A percentile compares a stretch with the other conserved stretches of the same genome.
Conservation (phyloP, 176 grass and related monocot species). For the Avena atlantica region DNA sequence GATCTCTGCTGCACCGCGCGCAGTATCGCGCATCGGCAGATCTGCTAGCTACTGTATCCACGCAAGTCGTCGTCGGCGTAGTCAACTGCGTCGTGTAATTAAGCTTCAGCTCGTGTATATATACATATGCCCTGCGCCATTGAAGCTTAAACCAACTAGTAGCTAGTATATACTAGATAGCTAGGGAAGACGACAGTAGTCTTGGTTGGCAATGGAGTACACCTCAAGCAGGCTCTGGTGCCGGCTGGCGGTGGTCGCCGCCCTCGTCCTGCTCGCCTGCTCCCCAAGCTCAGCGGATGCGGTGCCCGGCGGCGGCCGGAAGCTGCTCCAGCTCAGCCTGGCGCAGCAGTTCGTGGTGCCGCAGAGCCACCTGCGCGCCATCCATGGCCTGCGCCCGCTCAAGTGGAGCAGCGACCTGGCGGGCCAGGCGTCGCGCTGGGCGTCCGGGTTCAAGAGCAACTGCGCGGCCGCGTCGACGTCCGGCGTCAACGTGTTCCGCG, state of each 20-base stretch:
- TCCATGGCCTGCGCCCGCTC: conserved; percentile 46
- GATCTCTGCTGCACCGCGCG: not conserved
- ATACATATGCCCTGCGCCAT: not conserved
- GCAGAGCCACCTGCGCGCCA: conserved; percentile 51
- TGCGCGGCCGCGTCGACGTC: conserved; percentile 35
- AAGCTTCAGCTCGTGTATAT: conserved; percentile 21
- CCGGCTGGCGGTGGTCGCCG: not conserved
- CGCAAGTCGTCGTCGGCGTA: not conserved
- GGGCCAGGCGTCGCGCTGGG: conserved; percentile 46
- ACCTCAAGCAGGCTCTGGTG: conserved; percentile 37
- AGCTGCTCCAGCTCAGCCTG: conserved; percentile 42
- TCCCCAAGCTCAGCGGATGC: not conserved
- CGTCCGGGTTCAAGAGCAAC: conserved; percentile 40
- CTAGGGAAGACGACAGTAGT: conserved; percentile 21
- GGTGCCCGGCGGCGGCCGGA: not conserved
- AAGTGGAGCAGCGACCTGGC: conserved; percentile 56
- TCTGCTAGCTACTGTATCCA: not conserved
- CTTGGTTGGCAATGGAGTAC: conserved; percentile 43
- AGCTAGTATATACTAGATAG: not conserved
- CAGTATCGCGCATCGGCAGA: conserved; percentile 4
- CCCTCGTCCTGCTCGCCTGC: conserved; percentile 5
- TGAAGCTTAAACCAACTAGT: not conserved
- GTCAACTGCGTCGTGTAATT: not conserved
- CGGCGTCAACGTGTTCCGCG: conserved; percentile 65
- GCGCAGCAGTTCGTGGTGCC: conserved; percentile 55